Conservation (phyloP, 108 stramenopile species). For the Skeletonema grethae region DNA sequence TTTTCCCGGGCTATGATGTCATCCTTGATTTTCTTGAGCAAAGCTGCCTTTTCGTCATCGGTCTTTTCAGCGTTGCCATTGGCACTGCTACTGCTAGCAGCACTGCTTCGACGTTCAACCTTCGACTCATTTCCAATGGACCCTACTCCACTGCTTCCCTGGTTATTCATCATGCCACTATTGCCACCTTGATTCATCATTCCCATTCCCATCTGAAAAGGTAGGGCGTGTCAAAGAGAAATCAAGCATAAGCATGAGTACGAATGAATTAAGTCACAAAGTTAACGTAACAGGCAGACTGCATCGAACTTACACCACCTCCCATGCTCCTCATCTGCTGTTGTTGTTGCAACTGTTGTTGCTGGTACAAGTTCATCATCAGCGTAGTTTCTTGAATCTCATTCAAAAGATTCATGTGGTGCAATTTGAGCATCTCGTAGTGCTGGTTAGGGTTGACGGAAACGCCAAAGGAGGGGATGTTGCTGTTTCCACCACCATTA, state of each 20-base stretch:
- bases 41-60: constrained; percentile 31
- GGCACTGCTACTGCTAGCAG: not conserved
- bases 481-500: constrained; percentile 4
- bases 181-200: constrained; percentile 13
- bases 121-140: constrained; percentile 3
- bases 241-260: constrained; percentile 1
- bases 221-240: not conserved
- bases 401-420: constrained; percentile 92
- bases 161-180: constrained; percentile 27
- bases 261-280: not conserved
- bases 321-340: constrained; percentile 13
- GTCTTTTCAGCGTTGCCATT: constrained; percentile 9
- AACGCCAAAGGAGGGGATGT: constrained; percentile 39
- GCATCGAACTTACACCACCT: constrained; percentile 17
- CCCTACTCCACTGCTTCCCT: constrained; percentile 5
- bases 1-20: constrained; percentile 38
- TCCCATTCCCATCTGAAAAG: constrained; percentile 20
- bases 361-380: constrained; percentile 88
- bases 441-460: constrained; percentile 59
- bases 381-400: constrained; percentile 92
- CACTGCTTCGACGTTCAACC: constrained; percentile 1
- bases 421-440: constrained; percentile 89
- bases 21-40: constrained; percentile 46
- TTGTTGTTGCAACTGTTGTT: constrained; percentile 43
- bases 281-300: not conserved